Percentiles rank a stretch among this genome's conserved stretches.
phyloP scores from a whole-genome alignment of 768 basidiomycete genomes.

The Phylloporus scabripes region DNA sequence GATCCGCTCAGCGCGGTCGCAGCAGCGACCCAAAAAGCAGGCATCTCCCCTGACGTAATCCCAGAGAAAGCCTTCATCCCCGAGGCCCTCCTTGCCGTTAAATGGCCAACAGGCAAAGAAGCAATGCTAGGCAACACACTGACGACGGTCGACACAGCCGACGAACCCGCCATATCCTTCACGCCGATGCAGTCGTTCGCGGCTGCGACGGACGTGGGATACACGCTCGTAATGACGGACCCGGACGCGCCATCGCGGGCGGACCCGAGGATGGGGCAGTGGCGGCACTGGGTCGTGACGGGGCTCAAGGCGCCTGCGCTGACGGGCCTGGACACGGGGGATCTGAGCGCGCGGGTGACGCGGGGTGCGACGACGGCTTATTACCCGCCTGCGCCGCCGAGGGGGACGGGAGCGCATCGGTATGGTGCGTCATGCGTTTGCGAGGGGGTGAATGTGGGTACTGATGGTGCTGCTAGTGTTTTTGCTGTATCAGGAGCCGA shows the following conservation, averaged over 20 bases:
- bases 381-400: constrained; percentile 50
- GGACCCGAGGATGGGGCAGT: constrained; percentile 46
- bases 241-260: constrained; percentile 52
- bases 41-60: constrained; percentile 30
- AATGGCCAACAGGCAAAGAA: constrained; percentile 29
- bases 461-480: constrained; percentile 35
- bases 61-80: constrained; percentile 23
- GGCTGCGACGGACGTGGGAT: constrained; percentile 32
- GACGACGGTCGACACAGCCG: constrained; percentile 34
- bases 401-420: constrained; percentile 50
- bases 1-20: constrained; percentile 25
- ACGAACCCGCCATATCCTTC: constrained; percentile 48
- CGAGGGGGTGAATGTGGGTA: background rate
- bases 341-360: constrained; percentile 37
- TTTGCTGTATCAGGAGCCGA: constrained; percentile 57
- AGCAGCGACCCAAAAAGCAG: constrained; percentile 11
- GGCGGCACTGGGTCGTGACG: constrained; percentile 54
- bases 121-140: constrained; percentile 36
- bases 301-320: constrained; percentile 35
- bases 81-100: constrained; percentile 24
- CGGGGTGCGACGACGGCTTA: constrained; percentile 50
- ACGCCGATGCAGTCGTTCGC: constrained; percentile 37
- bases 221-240: constrained; percentile 54
- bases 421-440: constrained; percentile 38
- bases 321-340: constrained; percentile 28